These are phyloP conservation scores for Lactifluus pinguis DNA, from an alignment of 768 basidiomycete species.

Conservation along the genomic window DNA sequence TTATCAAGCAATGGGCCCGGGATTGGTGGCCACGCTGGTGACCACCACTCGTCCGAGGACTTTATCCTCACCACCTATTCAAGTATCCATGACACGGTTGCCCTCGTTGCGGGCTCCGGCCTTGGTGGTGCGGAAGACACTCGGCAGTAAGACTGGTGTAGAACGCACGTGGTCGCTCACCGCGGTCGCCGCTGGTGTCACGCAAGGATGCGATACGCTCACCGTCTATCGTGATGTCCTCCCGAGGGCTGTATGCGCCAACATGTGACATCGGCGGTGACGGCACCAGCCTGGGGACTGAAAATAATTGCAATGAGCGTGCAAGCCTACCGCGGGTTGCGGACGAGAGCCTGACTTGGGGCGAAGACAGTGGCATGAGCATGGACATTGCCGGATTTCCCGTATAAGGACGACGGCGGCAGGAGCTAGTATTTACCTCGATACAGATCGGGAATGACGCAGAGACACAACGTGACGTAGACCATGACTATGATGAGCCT, in stretches of 20 bases:
- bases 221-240: conserved; percentile 61
- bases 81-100: too few species aligned
- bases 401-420: not conserved
- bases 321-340: not conserved
- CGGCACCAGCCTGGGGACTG: conserved; percentile 1
- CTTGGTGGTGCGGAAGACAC: too few species aligned
- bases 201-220: conserved; percentile 51
- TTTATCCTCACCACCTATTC: too few species aligned
- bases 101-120: too few species aligned
- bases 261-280: conserved; percentile 27
- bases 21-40: too few species aligned
- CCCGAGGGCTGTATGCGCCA: conserved; percentile 33
- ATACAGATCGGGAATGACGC: conserved; percentile 14
- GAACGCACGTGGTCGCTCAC: too few species aligned
- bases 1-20: too few species aligned
- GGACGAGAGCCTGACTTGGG: conserved; percentile 15
- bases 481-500: conserved; percentile 59
- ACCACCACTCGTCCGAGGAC: too few species aligned
- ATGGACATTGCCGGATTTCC: not conserved
- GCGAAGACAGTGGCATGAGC: not conserved
- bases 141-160: too few species aligned
- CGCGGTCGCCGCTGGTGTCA: conserved; percentile 50
- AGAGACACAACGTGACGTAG: conserved; percentile 36
- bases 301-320: conserved; percentile 17
- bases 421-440: not conserved